These are phyloP conservation scores for Leucocoprinus birnbaumii DNA, from an alignment of 768 basidiomycete genomes.

Conservation along the genomic window DNA sequence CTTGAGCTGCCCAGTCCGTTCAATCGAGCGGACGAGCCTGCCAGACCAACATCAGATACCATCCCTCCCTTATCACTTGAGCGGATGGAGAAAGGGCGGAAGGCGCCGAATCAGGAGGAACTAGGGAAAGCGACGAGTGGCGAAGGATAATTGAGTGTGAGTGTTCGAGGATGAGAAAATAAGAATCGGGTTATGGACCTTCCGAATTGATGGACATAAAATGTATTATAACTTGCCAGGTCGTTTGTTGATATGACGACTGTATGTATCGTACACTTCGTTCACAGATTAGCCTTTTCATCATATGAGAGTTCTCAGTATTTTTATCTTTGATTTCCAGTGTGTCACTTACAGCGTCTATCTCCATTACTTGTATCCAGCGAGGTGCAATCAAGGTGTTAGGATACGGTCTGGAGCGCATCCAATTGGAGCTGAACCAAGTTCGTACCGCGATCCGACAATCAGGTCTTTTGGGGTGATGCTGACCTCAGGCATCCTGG, in stretches of 20 bases:
- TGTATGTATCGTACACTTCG: slow-evolving; percentile 7
- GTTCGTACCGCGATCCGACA: no score
- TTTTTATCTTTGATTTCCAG: no score
- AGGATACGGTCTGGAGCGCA: no score
- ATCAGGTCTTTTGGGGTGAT: background rate
- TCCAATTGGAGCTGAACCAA: no score
- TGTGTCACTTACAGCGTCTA: no score
- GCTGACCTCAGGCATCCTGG: slow-evolving; percentile 12
- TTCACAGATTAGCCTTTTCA: no score
- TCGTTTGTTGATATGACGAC: background rate
- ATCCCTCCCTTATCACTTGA: background rate
- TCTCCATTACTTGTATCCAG: no score
- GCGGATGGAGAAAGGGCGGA: background rate
- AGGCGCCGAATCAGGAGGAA: background rate
- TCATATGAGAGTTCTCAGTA: no score
- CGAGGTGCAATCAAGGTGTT: no score
- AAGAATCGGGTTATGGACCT: background rate
- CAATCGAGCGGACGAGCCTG: slow-evolving; percentile 5
- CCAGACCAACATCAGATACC: slow-evolving; percentile 1
- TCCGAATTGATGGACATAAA: background rate
- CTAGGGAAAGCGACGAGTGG: background rate
- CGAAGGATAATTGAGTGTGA: background rate
- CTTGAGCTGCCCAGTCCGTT: slow-evolving; percentile 3
- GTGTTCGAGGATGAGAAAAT: background rate
- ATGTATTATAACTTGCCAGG: background rate